phyloP scores from a whole-genome alignment of 2,329 filamentous ascomycete species.

The Aspergillus neotritici region DNA sequence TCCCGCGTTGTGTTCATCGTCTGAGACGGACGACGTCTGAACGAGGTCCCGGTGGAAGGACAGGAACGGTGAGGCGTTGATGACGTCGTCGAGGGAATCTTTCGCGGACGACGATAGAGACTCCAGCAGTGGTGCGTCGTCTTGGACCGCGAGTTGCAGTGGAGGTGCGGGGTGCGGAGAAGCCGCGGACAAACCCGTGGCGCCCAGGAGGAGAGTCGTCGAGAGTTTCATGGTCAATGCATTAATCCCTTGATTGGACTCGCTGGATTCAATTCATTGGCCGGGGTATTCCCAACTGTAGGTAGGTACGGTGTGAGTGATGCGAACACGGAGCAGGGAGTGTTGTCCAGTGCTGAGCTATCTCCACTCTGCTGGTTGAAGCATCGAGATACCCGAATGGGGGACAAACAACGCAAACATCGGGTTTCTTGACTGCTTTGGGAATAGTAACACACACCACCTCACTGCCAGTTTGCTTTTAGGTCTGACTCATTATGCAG shows the following conservation, averaged over 20 bases:
- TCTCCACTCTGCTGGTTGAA: too few species aligned
- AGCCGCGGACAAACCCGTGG: constrained; percentile 16
- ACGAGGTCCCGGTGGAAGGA: constrained; percentile 71
- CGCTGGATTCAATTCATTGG: too few species aligned
- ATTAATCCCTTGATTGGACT: background rate
- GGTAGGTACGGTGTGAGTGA: too few species aligned
- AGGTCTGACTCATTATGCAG: too few species aligned
- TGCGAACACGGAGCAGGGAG: too few species aligned
- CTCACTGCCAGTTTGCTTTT: too few species aligned
- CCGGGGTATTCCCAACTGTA: too few species aligned
- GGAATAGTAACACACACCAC: too few species aligned
- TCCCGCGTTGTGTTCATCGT: constrained; percentile 63
- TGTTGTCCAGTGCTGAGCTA: too few species aligned
- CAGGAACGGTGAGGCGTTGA: constrained; percentile 52
- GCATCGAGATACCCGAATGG: too few species aligned
- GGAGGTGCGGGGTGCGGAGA: constrained; percentile 26
- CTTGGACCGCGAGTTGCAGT: background rate
- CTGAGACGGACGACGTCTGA: constrained; percentile 64
- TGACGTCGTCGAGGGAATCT: constrained; percentile 29
- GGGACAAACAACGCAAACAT: too few species aligned
- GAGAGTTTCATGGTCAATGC: constrained; percentile 5
- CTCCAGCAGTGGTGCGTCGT: constrained; percentile 9
- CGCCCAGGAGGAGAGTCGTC: constrained; percentile 15
- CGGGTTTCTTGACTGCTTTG: too few species aligned
- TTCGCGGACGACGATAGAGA: constrained; percentile 4